Evolutionary conservation across 441 rosid genomes (phyloP), one percentile per base, ranked within the genome.

Genomic region (Croton laevigatus): DNA sequence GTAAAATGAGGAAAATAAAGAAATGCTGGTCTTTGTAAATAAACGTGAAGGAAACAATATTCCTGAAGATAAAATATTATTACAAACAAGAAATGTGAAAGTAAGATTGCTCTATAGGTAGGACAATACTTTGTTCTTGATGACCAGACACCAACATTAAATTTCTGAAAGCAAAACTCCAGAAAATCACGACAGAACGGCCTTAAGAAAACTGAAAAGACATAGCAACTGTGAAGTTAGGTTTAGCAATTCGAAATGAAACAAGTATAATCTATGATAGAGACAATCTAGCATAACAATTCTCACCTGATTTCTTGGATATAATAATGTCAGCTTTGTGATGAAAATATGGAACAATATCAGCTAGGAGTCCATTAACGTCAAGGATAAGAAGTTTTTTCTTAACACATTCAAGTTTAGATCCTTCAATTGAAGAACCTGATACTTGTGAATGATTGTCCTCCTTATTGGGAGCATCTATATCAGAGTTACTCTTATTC

Each of bases 81-180:
- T 61, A 38, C n/a, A n/a, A n/a, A n/a, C n/a, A n/a, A 49, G 34
- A 59, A 58, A 59, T n/a, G 20, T 1, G 5, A 44, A 1, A 20
- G 55, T 6, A 2, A 12, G 38, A 76, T 55, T 16, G 75, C 61
- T 68, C 19, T 46, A 51, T 2, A 23, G 65, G 45, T 20, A 73
- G 73, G 27, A 32, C 8, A 68, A 44, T 83, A 94, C 98, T 58
- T 72, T 6, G 49, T 73, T 80, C 98, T 87, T 23, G 99, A 92
- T 23, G 98, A 92, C 98, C 98, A 94, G 7, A 94, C 78, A 52
- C 87, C 98, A 73, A 94, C 93, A 73, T 90, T 89, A 82, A 92
- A 94, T 71, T 81, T 84, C 82, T 90, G 87, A 77, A 86, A 89
- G 78, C 98, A 94, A 76, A 94, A 92, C 67, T 74, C 81, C 22